Evolutionary conservation across 331 rosid genomes (phyloP), one percentile per base, ranked within the genome.

Genomic region (Acacia pycnantha): DNA sequence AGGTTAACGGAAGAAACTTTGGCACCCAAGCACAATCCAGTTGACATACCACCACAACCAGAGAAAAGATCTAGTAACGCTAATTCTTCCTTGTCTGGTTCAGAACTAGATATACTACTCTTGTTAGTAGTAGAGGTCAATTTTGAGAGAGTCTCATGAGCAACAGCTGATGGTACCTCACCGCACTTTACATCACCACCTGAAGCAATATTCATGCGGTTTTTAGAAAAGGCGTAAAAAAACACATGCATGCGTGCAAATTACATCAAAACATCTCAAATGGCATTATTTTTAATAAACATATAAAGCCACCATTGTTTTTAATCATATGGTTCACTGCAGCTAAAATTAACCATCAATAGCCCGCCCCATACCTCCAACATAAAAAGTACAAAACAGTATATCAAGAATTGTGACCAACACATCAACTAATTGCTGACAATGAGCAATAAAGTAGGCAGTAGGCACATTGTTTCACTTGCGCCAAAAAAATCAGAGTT

Each of bases 31-130:
- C 95, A 87, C 86, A 95, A 84, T 76, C 99, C 99, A 82, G 98
- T 93, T 66, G 99, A 95, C 99, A 93, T 95, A 81, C 94, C 98
- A 85, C 99, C 99, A 86, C 99, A 95, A 67, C 98, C 99, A 27
- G 98, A 84, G 82, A 85, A 95, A 43, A 95, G 89, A 87, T 95
- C 99, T 41, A 95, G 86, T 59, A 95, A 82, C 66, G 84, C 79
- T 80, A 93, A 79, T 73, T 91, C 88, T 46, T 85, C 82, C 79
- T 81, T 82, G 75, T 43, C 21, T 47, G 70, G 68, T 74, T 86
- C 88, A 65, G 76, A 53, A 77, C 77, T 37, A 35, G 85, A 86
- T 59, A 73, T 81, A 70, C 77, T 79, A 75, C 48, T 83, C 86
- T 78, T 77, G 41, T 78, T 37, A 43, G 73, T 82, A 62, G 79